Base-by-base conservation (phyloP, 2,329 filamentous ascomycete genomes). In the Aspergillus pseudotamarii region DNA sequence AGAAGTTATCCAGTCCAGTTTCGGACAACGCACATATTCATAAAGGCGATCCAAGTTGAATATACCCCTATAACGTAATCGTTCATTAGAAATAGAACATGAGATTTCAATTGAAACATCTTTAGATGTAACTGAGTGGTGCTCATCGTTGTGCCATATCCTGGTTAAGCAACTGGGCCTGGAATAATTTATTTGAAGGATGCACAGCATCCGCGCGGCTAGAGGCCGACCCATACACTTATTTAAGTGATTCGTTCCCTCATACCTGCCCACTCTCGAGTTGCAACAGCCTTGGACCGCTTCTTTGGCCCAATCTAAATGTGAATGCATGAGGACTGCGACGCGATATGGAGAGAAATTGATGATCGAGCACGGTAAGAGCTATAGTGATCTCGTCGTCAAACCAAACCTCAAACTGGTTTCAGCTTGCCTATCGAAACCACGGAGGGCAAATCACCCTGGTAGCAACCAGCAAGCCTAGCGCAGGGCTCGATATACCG, bases 21-120 rank as follows among this genome's bases (percentile, higher is more conserved):
- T 30, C 32, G 23, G 36, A 45, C 19, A 6, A 32, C 16, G 19
- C 28, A 34, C 16, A 50, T 32, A 32, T 51, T 16, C n/a, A 51
- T 34, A 21, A 19, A 51, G 30, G 48, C 28, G 48, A 51, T 51
- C 19, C 21, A 51, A 32, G 55, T 56, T 32, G 32, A 53, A 54
- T 60, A 60, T 61, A 61, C 53, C 38, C 32, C 45, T 57, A 43
- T 41, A 19, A n/a, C 21, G 21, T 26, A 50, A 11, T 56, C 41
- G n/a, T 60, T 45, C 26, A 61, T 43, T 57, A 57, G 32, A 54
- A 48, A 46, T 51, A 32, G 16, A 32, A 32, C 11, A 12, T n/a
- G 16, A 51, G 26, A 32, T 32, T 51, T 34, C 21, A 23, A 48
- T 28, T 11, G 4, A 32, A 51, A 51, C 28, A 34, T n/a, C 28